Evolutionary conservation across 2,329 filamentous ascomycete species (phyloP), one percentile per base, ranked within the genome.

Genomic region (Verticillium isaacii): DNA sequence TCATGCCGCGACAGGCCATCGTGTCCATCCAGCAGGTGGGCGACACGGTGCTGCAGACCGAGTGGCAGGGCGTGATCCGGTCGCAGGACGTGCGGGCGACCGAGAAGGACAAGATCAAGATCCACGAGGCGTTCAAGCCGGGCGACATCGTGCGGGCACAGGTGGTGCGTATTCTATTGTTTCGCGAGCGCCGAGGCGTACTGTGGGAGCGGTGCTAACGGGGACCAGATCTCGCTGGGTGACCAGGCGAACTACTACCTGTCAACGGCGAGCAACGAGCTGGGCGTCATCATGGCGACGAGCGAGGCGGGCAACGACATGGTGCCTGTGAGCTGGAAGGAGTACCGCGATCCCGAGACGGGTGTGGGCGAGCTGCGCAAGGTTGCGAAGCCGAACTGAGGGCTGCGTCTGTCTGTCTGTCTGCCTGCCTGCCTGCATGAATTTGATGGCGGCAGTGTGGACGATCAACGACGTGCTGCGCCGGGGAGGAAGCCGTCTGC

Each of bases 181-280:
- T 58, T 34, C 29, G 19, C 14, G 32, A 6, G 54, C 11, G 32
- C n/a, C 17, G 15, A n/a, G n/a, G 3, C 2, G 12, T 41, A 12
- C 19, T 6, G n/a, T 17, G 45, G 58, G 50, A 65, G 64, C 57
- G 62, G 52, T 54, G 39, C 62, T 64, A 19, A 62, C 36, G 15
- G 58, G 60, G 32, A 11, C 32, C 58, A 90, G 88, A 95, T 96
- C 62, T 95, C 91, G 8, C 78, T 98, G 15, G 95, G 95, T 41
- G 95, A 99, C 73, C 93, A 98, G 78, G 88, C 90, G 58, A 96
- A 92, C 70, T 99, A 98, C 74, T 99, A 97, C 74, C 83, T 96
- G n/a, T 91, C 89, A 32, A 99, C 95, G 1, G 92, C 93, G 32
- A 87, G 87, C 67, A 98, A 99, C 75, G 91, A 96, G 73, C 82